These are phyloP conservation scores for Paecilomyces variotii DNA, from an alignment of 2,329 filamentous ascomycete genomes.

Conservation along the genomic window DNA sequence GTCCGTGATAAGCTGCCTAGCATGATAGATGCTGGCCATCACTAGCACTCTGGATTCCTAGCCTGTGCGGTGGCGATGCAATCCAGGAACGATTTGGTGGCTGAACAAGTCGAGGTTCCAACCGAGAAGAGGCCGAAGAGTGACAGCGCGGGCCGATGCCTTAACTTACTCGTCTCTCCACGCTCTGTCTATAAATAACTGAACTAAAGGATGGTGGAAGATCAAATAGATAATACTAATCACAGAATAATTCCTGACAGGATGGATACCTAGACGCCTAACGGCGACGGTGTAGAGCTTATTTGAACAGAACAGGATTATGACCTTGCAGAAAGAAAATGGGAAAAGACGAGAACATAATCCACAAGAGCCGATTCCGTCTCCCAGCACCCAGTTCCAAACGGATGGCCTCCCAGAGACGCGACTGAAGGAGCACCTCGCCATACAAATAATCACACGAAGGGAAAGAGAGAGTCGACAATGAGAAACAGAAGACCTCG, in stretches of 20 bases:
- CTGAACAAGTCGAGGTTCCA: neutral
- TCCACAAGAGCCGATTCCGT: neutral
- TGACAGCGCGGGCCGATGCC: neutral
- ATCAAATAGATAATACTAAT: neutral
- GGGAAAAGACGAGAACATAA: neutral
- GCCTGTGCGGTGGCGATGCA: neutral
- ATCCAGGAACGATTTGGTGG: neutral
- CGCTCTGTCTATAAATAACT: neutral
- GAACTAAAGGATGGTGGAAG: neutral
- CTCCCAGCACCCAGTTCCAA: neutral
- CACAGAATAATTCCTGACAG: neutral
- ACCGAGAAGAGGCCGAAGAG: neutral
- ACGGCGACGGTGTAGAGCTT: neutral
- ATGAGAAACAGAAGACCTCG: conserved; percentile 7
- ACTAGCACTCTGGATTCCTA: neutral
- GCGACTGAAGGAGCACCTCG: neutral
- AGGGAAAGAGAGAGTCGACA: conserved; percentile 1
- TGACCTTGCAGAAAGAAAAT: neutral
- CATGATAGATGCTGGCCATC: neutral
- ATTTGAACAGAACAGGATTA: neutral
- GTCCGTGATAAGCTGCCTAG: neutral
- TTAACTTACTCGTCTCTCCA: neutral
- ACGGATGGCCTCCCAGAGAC: neutral
- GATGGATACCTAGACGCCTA: neutral
- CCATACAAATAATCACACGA: conserved; percentile 1